Percentiles rank a stretch among this genome's conserved stretches.
Conservation (phyloP, 768 basidiomycete genomes). For the Lactarius psammicola region DNA sequence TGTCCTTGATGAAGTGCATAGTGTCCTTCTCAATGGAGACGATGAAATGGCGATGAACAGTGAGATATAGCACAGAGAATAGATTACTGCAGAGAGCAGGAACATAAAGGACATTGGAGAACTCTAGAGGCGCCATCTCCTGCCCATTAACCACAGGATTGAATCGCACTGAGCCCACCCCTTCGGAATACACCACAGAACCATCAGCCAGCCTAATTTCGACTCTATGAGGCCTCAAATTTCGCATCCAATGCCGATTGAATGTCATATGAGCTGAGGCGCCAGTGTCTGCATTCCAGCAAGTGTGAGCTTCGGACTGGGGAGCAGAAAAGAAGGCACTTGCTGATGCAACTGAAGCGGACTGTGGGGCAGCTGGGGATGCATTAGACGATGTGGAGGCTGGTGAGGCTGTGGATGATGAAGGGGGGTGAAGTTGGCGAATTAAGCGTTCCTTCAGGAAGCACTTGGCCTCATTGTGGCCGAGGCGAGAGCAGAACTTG, state of each 20-base stretch:
- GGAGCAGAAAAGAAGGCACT: not conserved
- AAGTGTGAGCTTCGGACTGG: not conserved
- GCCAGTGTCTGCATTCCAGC: not conserved
- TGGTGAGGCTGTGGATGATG: not conserved
- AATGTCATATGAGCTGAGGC: conserved; percentile 1
- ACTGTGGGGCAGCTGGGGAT: not conserved
- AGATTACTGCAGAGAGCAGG: too few relatives aligned
- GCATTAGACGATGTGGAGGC: not conserved
- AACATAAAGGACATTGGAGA: too few relatives aligned
- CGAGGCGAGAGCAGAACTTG: too few relatives aligned
- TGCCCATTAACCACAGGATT: too few relatives aligned
- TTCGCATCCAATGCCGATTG: not conserved
- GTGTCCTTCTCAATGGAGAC: too few relatives aligned
- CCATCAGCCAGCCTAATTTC: not conserved
- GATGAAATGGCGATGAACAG: too few relatives aligned
- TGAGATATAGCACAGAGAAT: too few relatives aligned
- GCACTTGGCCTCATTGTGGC: too few relatives aligned
- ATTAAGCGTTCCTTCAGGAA: not conserved
- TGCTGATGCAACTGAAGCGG: not conserved
- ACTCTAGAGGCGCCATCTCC: too few relatives aligned
- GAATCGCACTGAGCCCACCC: not conserved
- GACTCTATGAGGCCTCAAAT: not conserved
- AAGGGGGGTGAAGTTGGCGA: not conserved
- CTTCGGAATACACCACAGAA: not conserved
- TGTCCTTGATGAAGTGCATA: too few relatives aligned